Evolutionary conservation across 139 green algal species (phyloP).

Genomic region (Micromonas commoda): DNA sequence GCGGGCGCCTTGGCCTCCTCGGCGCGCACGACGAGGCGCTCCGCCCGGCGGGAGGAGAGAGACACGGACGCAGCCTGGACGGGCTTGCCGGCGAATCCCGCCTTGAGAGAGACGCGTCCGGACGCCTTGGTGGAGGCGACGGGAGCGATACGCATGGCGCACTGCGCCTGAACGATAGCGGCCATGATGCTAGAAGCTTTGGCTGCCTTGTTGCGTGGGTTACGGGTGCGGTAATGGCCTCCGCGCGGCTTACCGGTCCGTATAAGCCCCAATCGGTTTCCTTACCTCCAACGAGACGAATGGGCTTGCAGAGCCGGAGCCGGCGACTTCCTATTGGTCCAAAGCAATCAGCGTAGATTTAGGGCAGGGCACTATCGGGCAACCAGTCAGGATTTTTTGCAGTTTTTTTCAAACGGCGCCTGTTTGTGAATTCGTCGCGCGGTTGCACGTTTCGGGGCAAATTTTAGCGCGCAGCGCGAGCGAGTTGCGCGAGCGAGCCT

Average conservation of each 20-base stretch:
- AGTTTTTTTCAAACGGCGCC: too few species aligned
- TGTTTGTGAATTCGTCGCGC: too few species aligned
- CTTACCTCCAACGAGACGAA: too few species aligned
- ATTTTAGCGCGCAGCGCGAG: too few species aligned
- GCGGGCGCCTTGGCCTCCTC: neutral
- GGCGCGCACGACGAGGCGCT: neutral
- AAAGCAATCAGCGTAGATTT: too few species aligned
- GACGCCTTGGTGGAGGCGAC: neutral
- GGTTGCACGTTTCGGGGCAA: too few species aligned
- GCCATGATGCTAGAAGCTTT: neutral
- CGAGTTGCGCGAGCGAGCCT: too few species aligned
- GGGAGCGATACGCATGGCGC: neutral
- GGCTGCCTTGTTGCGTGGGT: neutral
- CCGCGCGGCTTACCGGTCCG: neutral
- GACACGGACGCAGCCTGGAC: neutral
- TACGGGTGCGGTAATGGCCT: neutral
- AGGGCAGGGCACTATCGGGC: too few species aligned
- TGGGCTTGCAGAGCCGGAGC: too few species aligned
- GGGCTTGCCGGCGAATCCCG: neutral
- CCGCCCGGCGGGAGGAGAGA: neutral
- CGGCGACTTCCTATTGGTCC: too few species aligned
- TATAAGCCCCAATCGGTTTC: too few species aligned
- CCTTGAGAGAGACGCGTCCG: neutral
- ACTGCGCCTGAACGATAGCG: neutral
- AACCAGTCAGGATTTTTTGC: too few species aligned